A percentile compares a stretch with the other conserved stretches of the same genome.
Evolutionary conservation across 2,329 filamentous ascomycete species (phyloP).

Genomic region (Aspergillus sp.): DNA sequence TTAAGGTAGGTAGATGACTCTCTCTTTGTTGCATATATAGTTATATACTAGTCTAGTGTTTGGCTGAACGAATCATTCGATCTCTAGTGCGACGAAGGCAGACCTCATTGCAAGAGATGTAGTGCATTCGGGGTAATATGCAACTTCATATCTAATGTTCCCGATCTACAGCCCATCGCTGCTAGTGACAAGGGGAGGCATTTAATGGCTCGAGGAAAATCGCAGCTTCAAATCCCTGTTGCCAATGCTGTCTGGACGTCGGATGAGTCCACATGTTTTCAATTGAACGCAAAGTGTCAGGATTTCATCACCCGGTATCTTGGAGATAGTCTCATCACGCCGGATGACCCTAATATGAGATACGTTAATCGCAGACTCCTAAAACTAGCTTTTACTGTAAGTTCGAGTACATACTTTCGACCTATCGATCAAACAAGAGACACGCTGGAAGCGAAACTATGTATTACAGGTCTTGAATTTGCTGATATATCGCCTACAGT

Average conservation of each 20-base stretch:
- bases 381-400: conserved; percentile 39
- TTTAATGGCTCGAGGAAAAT: conserved; percentile 17
- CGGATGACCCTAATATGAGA: conserved; percentile 38
- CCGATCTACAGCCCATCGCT: conserved; percentile 40
- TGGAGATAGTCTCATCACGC: conserved; percentile 37
- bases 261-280: conserved; percentile 33
- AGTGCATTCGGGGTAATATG: conserved; percentile 46
- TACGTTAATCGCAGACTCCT: conserved; percentile 43
- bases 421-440: not conserved
- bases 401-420: conserved; percentile 15
- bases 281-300: conserved; percentile 41
- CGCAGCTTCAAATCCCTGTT: conserved; percentile 23
- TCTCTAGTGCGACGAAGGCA: conserved; percentile 48
- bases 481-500: conserved; percentile 25
- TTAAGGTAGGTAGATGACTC: conserved; percentile 42
- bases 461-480: not conserved
- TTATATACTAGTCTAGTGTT: not conserved
- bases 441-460: not conserved
- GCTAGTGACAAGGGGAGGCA: conserved; percentile 15
- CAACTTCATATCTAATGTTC: conserved; percentile 39
- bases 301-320: conserved; percentile 45
- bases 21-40: not conserved
- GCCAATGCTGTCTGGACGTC: conserved; percentile 38
- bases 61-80: conserved; percentile 7
- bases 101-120: conserved; percentile 47